Base-by-base conservation (phyloP, 352 stramenopile species). In the Globisporangium carolinianum region DNA sequence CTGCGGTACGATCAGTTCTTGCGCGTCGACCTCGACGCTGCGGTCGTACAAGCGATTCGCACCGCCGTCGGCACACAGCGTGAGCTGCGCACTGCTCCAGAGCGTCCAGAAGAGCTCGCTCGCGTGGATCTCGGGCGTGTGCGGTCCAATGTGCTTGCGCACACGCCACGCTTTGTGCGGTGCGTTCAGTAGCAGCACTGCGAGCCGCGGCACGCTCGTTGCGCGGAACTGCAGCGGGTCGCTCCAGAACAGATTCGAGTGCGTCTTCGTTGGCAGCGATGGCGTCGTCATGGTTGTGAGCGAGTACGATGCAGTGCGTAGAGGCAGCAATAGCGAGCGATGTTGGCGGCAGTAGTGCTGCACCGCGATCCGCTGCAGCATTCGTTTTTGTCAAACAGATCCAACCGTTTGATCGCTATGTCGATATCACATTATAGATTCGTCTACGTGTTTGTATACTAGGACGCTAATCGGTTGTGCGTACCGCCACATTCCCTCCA, bases 11-110 rank as follows among this genome's bases (percentile, higher is more conserved):
- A 83, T 63, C 41, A 71, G 55, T 14, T 82, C 60, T 51, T 75
- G 61, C 35, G 65, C 76, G 1, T 67, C 59, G 18, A 86, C 54
- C 43, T 61, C 41, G 32, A 67, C 53, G 39, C 72, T 79, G 58
- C 71, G 72, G 60, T 98, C 83, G 65, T 93, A 96, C 11, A 98
- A 77, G 51, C 94, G 83, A 70, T 98, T 98, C 57, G 96, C 96
- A 38, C 95, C 96, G 47, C 96, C 96, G 68, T 98, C 96, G 1
- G 96, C 96, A 71, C 95, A 98, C 17, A 98, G 68, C 0, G 69
- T 88, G 35, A 92, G 61, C 35, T 82, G 47, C 5, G 80, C 83
- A 54, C 67, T 73, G 59, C 67, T 74, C 83, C 83, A 92, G 51
- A 88, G 60, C 56, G 75, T 76, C 75, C 74, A 86, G 63, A 92